Conservation (phyloP, 176 grass and related monocot genomes). For the Carex scoparia region DNA sequence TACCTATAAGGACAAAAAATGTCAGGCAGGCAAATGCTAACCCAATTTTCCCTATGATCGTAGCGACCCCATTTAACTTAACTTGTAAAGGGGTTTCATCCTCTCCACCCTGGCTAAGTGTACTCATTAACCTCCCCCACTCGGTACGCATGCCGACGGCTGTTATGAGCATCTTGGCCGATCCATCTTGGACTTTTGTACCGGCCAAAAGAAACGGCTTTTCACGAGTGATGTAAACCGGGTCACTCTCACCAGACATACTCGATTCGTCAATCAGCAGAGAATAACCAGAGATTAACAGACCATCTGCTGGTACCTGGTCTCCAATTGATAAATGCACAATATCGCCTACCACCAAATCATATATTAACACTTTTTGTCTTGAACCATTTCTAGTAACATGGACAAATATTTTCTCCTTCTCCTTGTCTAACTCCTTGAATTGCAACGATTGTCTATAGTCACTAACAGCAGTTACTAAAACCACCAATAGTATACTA, state of each 20-base stretch:
- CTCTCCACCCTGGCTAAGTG: slow-evolving; percentile 81
- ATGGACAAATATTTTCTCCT: slow-evolving; percentile 93
- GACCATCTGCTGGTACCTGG: slow-evolving; percentile 76
- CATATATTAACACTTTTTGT: slow-evolving; percentile 81
- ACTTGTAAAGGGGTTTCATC: slow-evolving; percentile 96
- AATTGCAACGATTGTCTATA: slow-evolving; percentile 96
- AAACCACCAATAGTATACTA: slow-evolving; percentile 83
- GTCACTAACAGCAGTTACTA: slow-evolving; percentile 93
- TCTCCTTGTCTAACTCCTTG: slow-evolving; percentile 93
- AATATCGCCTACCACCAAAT: slow-evolving; percentile 87
- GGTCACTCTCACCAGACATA: slow-evolving; percentile 82
- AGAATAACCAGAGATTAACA: slow-evolving; percentile 77
- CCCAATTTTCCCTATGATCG: slow-evolving; percentile 89
- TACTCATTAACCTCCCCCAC: slow-evolving; percentile 97
- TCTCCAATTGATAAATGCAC: slow-evolving; percentile 96
- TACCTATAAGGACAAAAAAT: slow-evolving; percentile 74
- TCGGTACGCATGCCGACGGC: slow-evolving; percentile 91
- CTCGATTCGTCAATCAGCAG: slow-evolving; percentile 89
- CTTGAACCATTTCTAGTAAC: slow-evolving; percentile 70
- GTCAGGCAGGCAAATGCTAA: slow-evolving; percentile 70
- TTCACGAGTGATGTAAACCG: slow-evolving; percentile 63
- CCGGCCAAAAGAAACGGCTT: slow-evolving; percentile 92
- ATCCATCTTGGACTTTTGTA: slow-evolving; percentile 92
- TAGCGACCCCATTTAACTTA: slow-evolving; percentile 95
- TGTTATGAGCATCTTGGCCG: slow-evolving; percentile 82